Evolutionary conservation across 192 early-diverging fungal species (phyloP).

Genomic region (Coemansia sp.): DNA sequence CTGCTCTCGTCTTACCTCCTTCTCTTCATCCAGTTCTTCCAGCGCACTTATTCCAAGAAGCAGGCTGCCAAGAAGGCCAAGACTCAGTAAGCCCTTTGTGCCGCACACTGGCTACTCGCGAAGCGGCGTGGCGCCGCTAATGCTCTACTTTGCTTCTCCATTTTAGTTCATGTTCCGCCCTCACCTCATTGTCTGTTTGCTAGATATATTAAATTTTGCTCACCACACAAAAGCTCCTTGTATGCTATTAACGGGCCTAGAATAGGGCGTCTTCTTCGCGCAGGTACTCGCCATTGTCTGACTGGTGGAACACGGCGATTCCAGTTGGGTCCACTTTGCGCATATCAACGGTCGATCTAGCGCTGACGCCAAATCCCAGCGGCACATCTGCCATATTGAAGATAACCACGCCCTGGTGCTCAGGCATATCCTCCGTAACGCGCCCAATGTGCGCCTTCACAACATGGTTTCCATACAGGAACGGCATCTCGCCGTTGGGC

Average conservation of each 20-base stretch:
- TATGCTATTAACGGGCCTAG: conserved; percentile 24
- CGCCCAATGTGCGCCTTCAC: conserved; percentile 96
- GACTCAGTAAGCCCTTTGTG: conserved; percentile 35
- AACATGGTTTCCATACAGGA: conserved; percentile 97
- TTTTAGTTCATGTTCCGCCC: background rate
- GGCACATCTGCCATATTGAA: conserved; percentile 93
- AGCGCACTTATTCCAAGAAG: conserved; percentile 73
- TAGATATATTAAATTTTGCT: background rate
- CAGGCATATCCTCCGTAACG: conserved; percentile 97
- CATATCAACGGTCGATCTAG: conserved; percentile 87
- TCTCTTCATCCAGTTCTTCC: conserved; percentile 91
- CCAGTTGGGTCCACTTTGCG: conserved; percentile 93
- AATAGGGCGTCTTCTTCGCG: conserved; percentile 77
- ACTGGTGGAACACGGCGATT: conserved; percentile 94
- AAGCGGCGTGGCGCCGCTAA: background rate
- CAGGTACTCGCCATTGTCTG: conserved; percentile 97
- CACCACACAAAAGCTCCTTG: background rate
- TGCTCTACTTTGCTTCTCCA: background rate
- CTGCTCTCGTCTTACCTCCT: conserved; percentile 79
- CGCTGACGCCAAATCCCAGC: conserved; percentile 96
- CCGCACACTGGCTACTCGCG: conserved; percentile 1
- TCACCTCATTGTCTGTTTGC: background rate
- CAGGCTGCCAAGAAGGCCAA: conserved; percentile 47
- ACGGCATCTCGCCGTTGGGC: conserved; percentile 99
- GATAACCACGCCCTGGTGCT: conserved; percentile 96